A percentile compares a stretch with the other conserved stretches of the same genome.
Conservation (phyloP, 2,329 filamentous ascomycete genomes). For the Alternaria brassicicola region DNA sequence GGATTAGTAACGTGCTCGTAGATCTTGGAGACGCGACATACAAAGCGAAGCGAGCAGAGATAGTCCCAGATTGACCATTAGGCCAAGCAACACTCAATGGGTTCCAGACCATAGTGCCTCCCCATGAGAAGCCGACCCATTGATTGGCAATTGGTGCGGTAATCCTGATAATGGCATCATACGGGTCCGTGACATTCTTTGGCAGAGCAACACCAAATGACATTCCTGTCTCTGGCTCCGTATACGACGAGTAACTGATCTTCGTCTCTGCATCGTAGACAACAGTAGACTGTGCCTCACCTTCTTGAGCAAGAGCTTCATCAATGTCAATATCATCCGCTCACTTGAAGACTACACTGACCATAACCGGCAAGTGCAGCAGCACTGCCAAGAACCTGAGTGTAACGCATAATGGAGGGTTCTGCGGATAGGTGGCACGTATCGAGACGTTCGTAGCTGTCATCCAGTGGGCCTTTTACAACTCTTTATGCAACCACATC, state of each 20-base stretch:
- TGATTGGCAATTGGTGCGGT: conserved; percentile 32
- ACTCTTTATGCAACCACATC: conserved; percentile 31
- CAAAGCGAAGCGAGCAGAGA: conserved; percentile 43
- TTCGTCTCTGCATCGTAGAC: conserved; percentile 39
- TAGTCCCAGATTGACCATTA: conserved; percentile 34
- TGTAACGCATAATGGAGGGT: conserved; percentile 34
- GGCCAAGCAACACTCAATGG: conserved; percentile 42
- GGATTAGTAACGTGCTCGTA: conserved; percentile 22
- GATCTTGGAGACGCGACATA: conserved; percentile 15
- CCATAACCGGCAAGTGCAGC: conserved; percentile 35
- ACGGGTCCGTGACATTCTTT: conserved; percentile 37
- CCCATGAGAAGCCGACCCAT: conserved; percentile 44
- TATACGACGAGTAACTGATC: conserved; percentile 42
- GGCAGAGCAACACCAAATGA: conserved; percentile 42
- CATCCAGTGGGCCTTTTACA: conserved; percentile 7
- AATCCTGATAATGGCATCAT: conserved; percentile 41
- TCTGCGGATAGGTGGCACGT: conserved; percentile 2
- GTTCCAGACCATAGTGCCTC: conserved; percentile 44
- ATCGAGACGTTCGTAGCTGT: conserved; percentile 8
- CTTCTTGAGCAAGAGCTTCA: conserved; percentile 38
- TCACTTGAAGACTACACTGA: conserved; percentile 12
- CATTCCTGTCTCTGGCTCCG: conserved; percentile 36
- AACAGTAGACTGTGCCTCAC: conserved; percentile 38
- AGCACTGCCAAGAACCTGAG: conserved; percentile 36
- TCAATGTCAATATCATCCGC: conserved; percentile 12